A percentile compares a stretch with the other conserved stretches of the same genome.
phyloP scores from a whole-genome alignment of 2,329 filamentous ascomycete species.

The Sclerotinia minor region DNA sequence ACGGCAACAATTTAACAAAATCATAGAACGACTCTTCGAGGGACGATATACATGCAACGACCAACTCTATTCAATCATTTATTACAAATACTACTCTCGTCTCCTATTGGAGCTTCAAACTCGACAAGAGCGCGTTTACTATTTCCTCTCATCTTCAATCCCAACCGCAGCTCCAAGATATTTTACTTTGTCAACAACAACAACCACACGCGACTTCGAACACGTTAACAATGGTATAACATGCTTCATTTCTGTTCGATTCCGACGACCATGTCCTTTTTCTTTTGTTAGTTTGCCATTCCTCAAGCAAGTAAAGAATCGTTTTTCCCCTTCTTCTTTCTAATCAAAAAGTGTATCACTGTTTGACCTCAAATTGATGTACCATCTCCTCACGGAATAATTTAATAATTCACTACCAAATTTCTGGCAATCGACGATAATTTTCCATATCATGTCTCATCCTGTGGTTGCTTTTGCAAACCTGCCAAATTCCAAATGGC shows the following conservation, averaged over 20 bases:
- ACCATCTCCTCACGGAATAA: not conserved
- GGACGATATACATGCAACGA: not conserved
- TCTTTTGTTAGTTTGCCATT: not conserved
- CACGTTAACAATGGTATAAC: not conserved
- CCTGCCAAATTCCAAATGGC: not conserved
- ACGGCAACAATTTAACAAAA: not conserved
- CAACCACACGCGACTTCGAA: not conserved
- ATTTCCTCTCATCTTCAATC: not conserved
- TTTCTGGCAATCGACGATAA: not conserved
- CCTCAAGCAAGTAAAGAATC: not conserved
- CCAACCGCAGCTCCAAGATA: not conserved
- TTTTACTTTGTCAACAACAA: not conserved
- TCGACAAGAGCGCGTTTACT: not conserved
- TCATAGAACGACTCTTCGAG: not conserved
- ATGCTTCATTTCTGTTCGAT: not conserved
- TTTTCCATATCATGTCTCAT: conserved; percentile 3
- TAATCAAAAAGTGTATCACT: not conserved
- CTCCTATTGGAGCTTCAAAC: not conserved
- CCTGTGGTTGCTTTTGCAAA: conserved; percentile 7
- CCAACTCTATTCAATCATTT: conserved; percentile 7
- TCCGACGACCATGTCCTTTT: not conserved
- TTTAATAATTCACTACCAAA: not conserved
- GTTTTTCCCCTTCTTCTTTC: not conserved
- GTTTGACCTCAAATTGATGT: not conserved
- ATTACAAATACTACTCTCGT: not conserved